Evolutionary conservation across 768 basidiomycete genomes (phyloP).

Genomic region (Crepidotus variabilis): DNA sequence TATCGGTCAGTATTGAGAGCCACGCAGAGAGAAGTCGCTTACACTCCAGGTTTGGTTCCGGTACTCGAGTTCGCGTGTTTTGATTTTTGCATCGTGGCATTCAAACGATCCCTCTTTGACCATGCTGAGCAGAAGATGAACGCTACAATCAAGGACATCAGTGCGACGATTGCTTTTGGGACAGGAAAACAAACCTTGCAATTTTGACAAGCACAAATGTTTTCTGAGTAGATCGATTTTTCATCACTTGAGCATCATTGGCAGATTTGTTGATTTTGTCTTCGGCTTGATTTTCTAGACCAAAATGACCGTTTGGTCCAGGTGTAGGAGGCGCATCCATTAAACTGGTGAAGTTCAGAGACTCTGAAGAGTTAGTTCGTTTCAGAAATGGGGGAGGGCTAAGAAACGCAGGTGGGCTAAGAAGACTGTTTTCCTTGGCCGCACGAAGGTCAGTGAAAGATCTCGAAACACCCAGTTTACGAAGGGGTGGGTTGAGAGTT

Average conservation of each 20-base stretch:
- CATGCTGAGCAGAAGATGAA: conserved; percentile 72
- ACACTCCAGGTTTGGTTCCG: conserved; percentile 83
- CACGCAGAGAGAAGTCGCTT: conserved; percentile 23
- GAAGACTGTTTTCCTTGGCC: conserved; percentile 30
- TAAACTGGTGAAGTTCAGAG: conserved; percentile 15
- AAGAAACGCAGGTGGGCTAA: conserved; percentile 25
- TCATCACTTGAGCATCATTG: conserved; percentile 78
- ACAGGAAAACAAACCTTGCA: conserved; percentile 46
- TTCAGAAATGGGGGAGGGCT: conserved; percentile 20
- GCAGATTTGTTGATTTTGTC: conserved; percentile 23
- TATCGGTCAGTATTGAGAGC: background rate
- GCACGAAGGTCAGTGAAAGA: conserved; percentile 69
- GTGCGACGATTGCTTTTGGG: conserved; percentile 9
- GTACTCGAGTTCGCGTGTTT: conserved; percentile 77
- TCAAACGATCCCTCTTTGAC: conserved; percentile 84
- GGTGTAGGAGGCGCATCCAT: conserved; percentile 12
- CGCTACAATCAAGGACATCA: conserved; percentile 31
- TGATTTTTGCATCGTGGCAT: conserved; percentile 73
- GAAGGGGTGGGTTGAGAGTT: conserved; percentile 36
- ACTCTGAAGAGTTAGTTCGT: conserved; percentile 21
- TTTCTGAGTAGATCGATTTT: conserved; percentile 73
- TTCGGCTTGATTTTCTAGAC: conserved; percentile 8
- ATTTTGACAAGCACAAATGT: conserved; percentile 80
- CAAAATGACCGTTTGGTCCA: conserved; percentile 4
- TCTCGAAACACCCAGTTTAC: conserved; percentile 55